Evolutionary conservation across 768 basidiomycete genomes (phyloP), one percentile per base, ranked within the genome.

Genomic region (Obba rivulosa): DNA sequence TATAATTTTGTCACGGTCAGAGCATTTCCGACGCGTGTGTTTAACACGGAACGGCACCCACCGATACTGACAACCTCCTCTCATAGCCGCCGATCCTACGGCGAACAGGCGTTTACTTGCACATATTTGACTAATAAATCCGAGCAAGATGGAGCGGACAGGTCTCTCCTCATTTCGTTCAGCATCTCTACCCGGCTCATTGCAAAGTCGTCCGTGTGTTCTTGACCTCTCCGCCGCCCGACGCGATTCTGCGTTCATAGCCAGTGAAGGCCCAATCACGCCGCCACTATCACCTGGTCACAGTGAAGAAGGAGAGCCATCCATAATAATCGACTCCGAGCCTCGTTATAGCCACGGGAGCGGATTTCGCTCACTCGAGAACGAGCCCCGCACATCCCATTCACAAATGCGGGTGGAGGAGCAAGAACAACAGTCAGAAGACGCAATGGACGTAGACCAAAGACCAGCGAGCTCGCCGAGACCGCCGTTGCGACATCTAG

Each of bases 201-300:
- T 47, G n/a, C 43, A 51, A 18, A 43, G 40, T 16, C 49, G 50
- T 35, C 43, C 51, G 58, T 50, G 46, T 25, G 43, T 53, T n/a
- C 52, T 53, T 20, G 51, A 54, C 46, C 44, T 45, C 23, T 38
- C 37, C n/a, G 41, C 50, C 18, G 64, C 57, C 47, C 59, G 65
- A 34, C 62, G 67, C 24, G 67, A 75, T 51, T 71, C 76, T 37
- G 67, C 67, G 34, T 67, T 73, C 48, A 66, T 77, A 54, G 66
- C 74, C 44, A 65, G 71, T 39, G 75, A 80, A 49, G 78, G 77
- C n/a, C 85, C 80, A 20, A 76, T 86, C 56, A 87, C 85, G 1
- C 85, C 85, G 4, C 85, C 85, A 8, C 68, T 83, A 50, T 87
- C 85, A 38, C 84, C 81, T 2, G 67, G 68, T 21, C 74, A 71